Conservation (phyloP, 176 grass and related monocot genomes). For the Juncus effusus region DNA sequence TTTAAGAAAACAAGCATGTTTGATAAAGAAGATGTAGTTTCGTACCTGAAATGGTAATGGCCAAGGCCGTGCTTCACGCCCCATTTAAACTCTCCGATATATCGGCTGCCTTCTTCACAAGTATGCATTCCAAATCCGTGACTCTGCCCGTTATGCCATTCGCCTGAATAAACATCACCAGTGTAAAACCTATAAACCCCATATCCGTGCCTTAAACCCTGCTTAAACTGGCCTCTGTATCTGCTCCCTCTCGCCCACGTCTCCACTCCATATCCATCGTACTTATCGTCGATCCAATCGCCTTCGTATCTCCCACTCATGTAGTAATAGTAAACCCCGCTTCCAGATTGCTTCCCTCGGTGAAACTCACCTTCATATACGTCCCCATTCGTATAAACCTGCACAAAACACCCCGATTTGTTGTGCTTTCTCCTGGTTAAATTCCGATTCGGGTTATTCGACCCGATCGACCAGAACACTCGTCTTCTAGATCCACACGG, state of each 20-base stretch:
- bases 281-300: slow-evolving; percentile 83
- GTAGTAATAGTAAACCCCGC: slow-evolving; percentile 95
- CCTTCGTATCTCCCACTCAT: slow-evolving; percentile 99
- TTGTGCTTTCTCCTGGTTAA: slow-evolving; percentile 30
- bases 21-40: slow-evolving; percentile 7
- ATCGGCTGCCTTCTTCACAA: slow-evolving; percentile 93
- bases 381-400: slow-evolving; percentile 88
- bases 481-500: slow-evolving; percentile 44
- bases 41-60: slow-evolving; percentile 98
- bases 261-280: slow-evolving; percentile 94
- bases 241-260: slow-evolving; percentile 93
- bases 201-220: slow-evolving; percentile 86
- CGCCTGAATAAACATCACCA: slow-evolving; percentile 85
- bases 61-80: slow-evolving; percentile 94
- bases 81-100: slow-evolving; percentile 96
- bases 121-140: slow-evolving; percentile 91
- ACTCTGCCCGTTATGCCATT: slow-evolving; percentile 97
- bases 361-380: slow-evolving; percentile 95
- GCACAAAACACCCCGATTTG: slow-evolving; percentile 75
- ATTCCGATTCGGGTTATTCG: slow-evolving; percentile 6
- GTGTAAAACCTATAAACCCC: slow-evolving; percentile 97
- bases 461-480: slow-evolving; percentile 95
- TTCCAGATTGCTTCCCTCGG: slow-evolving; percentile 68
- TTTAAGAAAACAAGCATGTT: neutral
- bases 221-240: slow-evolving; percentile 82